A percentile compares a stretch with the other conserved stretches of the same genome.
These are phyloP conservation scores for Cercophora newfieldiana DNA, from an alignment of 495 filamentous ascomycete species.

Conservation along the genomic window DNA sequence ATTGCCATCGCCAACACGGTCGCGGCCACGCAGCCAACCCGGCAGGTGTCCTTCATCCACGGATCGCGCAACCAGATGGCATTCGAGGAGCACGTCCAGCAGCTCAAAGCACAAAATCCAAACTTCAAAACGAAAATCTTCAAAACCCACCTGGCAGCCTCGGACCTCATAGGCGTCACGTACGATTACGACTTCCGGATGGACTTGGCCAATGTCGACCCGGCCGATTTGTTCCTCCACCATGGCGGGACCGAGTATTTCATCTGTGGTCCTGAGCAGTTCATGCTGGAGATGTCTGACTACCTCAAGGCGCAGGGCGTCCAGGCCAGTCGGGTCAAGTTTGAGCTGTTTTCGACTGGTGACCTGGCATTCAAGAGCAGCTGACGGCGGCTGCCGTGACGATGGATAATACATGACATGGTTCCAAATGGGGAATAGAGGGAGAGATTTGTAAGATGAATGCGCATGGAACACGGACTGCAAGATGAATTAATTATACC, in stretches of 20 bases:
- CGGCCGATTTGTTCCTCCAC: slow-evolving; percentile 52
- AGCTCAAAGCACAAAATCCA: slow-evolving; percentile 37
- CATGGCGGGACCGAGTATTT: slow-evolving; percentile 61
- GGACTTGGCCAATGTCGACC: slow-evolving; percentile 54
- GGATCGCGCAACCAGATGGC: slow-evolving; percentile 53
- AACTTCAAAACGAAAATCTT: slow-evolving; percentile 44
- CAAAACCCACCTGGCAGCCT: slow-evolving; percentile 37
- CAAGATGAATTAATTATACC: background rate
- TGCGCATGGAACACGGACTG: background rate
- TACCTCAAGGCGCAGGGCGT: slow-evolving; percentile 57
- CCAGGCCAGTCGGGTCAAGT: slow-evolving; percentile 52
- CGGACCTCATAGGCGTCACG: slow-evolving; percentile 54
- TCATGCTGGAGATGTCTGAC: slow-evolving; percentile 61
- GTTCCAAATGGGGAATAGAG: background rate
- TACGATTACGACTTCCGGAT: slow-evolving; percentile 59
- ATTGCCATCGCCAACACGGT: slow-evolving; percentile 66
- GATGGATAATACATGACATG: no score
- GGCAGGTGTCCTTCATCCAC: slow-evolving; percentile 63
- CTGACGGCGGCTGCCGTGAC: background rate
- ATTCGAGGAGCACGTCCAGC: slow-evolving; percentile 53
- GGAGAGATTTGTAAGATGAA: background rate
- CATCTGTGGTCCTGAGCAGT: slow-evolving; percentile 66
- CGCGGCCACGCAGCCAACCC: slow-evolving; percentile 40
- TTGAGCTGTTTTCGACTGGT: slow-evolving; percentile 71
- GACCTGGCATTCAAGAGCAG: slow-evolving; percentile 32